Evolutionary conservation across 2,329 filamentous ascomycete species (phyloP).

Genomic region (Dendryphion nanum): DNA sequence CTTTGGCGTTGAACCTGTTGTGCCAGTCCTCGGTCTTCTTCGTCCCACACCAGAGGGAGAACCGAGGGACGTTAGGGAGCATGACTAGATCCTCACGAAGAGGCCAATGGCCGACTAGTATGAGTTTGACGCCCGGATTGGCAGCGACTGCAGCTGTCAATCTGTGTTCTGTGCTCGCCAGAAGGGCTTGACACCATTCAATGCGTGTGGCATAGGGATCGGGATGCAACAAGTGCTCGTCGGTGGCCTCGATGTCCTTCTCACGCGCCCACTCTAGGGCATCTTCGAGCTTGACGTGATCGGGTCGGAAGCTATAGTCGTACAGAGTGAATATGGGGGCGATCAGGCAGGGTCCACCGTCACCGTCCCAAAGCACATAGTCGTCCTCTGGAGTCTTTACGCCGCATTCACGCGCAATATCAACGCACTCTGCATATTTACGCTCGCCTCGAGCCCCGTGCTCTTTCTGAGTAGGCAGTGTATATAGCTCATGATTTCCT

Average conservation of each 20-base stretch:
- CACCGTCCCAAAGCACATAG: slow-evolving; percentile 54
- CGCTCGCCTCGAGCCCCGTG: slow-evolving; percentile 46
- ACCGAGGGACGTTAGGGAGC: slow-evolving; percentile 43
- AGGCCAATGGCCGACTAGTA: slow-evolving; percentile 50
- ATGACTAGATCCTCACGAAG: slow-evolving; percentile 45
- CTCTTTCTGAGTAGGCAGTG: slow-evolving; percentile 42
- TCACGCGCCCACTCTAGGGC: slow-evolving; percentile 49
- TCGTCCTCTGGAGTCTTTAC: slow-evolving; percentile 59
- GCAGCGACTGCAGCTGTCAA: slow-evolving; percentile 33
- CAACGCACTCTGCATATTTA: slow-evolving; percentile 57
- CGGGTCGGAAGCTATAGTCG: slow-evolving; percentile 59
- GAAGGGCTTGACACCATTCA: slow-evolving; percentile 46
- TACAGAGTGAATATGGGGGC: slow-evolving; percentile 60
- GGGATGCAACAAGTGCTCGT: slow-evolving; percentile 46
- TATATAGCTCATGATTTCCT: slow-evolving; percentile 60
- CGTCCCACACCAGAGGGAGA: slow-evolving; percentile 49
- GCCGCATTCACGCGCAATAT: slow-evolving; percentile 52
- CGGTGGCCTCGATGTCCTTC: slow-evolving; percentile 46
- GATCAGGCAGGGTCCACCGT: slow-evolving; percentile 49
- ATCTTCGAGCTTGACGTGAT: slow-evolving; percentile 47
- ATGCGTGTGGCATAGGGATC: slow-evolving; percentile 46
- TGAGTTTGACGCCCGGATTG: slow-evolving; percentile 34
- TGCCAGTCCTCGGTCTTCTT: slow-evolving; percentile 50
- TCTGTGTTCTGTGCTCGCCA: slow-evolving; percentile 42
- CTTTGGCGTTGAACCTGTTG: slow-evolving; percentile 45